Conservation (phyloP, 208 protist species). For the Crithidia brevicula region DNA sequence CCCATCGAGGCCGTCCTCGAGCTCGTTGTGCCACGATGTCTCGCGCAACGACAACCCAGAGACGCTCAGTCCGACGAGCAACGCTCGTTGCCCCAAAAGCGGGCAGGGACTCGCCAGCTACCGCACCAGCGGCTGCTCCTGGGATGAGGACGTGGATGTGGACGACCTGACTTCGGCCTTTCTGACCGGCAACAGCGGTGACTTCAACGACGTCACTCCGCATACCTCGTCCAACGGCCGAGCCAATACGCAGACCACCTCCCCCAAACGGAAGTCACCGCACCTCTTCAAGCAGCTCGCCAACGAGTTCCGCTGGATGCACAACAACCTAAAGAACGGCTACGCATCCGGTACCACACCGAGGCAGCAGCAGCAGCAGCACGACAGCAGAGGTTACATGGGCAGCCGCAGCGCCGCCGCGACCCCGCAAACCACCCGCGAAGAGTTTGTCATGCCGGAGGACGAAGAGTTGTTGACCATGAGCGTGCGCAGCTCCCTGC, state of each 20-base stretch:
- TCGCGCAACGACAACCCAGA: not conserved
- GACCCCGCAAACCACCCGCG: constrained; percentile 5
- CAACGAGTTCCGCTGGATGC: constrained; percentile 31
- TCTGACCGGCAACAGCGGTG: not conserved
- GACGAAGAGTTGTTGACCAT: constrained; percentile 9
- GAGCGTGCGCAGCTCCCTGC: constrained; percentile 25
- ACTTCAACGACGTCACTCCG: not conserved
- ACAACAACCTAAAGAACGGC: constrained; percentile 19
- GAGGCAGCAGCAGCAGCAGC: constrained; percentile 12
- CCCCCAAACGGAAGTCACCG: constrained; percentile 17
- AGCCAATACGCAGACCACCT: not conserved
- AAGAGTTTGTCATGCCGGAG: not conserved
- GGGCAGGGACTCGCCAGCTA: not conserved
- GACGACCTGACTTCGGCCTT: not conserved
- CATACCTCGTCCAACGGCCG: not conserved
- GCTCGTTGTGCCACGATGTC: constrained; percentile 7
- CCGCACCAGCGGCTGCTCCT: constrained; percentile 6
- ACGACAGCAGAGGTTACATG: not conserved
- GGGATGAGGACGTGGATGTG: not conserved
- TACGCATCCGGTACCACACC: not conserved
- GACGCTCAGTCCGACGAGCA: not conserved
- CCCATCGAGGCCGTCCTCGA: not conserved
- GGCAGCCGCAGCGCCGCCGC: not conserved
- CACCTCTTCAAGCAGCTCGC: constrained; percentile 25
- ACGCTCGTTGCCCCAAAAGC: not conserved